Evolutionary conservation across 805 yeast genomes (phyloP).

Genomic region (Cyberlindnera americana): DNA sequence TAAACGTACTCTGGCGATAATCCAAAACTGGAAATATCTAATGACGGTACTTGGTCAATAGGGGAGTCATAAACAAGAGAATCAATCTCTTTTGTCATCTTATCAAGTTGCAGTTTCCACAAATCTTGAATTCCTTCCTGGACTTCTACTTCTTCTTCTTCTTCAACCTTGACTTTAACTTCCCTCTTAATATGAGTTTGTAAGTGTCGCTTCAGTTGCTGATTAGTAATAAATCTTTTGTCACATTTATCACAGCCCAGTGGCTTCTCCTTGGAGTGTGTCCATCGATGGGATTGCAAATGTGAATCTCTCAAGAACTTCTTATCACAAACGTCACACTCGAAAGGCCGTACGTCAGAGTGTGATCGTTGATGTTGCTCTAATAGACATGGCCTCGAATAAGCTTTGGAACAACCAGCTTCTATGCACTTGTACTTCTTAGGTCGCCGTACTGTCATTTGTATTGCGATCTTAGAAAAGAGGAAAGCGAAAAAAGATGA

Average conservation of each 20-base stretch:
- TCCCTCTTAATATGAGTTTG: slow-evolving; percentile 40
- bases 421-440: slow-evolving; percentile 44
- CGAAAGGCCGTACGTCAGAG: slow-evolving; percentile 69
- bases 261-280: slow-evolving; percentile 59
- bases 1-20: slow-evolving; percentile 1
- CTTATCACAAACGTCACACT: slow-evolving; percentile 58
- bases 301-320: slow-evolving; percentile 72
- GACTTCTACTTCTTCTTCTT: slow-evolving; percentile 37
- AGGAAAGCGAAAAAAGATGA: neutral
- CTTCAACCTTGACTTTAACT: slow-evolving; percentile 30
- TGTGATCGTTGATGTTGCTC: slow-evolving; percentile 71
- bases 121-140: neutral
- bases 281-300: slow-evolving; percentile 68
- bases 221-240: slow-evolving; percentile 57
- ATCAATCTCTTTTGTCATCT: slow-evolving; percentile 11
- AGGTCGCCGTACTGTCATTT: slow-evolving; percentile 19
- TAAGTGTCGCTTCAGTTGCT: slow-evolving; percentile 58
- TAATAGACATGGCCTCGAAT: slow-evolving; percentile 52
- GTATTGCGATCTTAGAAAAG: neutral
- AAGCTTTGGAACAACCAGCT: slow-evolving; percentile 50
- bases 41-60: slow-evolving; percentile 5
- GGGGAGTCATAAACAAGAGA: slow-evolving; percentile 11
- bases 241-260: slow-evolving; percentile 52
- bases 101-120: slow-evolving; percentile 7
- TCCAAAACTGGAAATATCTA: slow-evolving; percentile 2